Conservation (phyloP, 208 protist genomes). For the Ichthyophonus hoferi region DNA sequence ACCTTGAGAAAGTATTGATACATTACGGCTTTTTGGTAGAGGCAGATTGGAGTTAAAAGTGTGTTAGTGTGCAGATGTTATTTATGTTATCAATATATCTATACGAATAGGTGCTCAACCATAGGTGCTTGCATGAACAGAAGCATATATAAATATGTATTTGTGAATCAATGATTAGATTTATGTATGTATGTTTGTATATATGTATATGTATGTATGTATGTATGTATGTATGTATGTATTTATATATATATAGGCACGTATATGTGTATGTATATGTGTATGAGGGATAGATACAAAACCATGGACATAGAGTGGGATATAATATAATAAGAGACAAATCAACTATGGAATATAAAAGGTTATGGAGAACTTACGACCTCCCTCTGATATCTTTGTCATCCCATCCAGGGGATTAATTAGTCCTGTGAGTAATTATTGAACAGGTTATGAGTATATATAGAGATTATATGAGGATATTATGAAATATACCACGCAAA, state of each 20-base stretch:
- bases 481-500: too few relatives aligned
- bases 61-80: slow-evolving; percentile 9
- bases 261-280: neutral
- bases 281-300: neutral
- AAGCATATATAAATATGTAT: neutral
- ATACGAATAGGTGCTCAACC: too few relatives aligned
- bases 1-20: slow-evolving; percentile 72
- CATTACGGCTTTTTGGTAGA: slow-evolving; percentile 33
- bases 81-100: too few relatives aligned
- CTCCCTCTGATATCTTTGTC: slow-evolving; percentile 16
- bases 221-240: neutral
- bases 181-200: neutral
- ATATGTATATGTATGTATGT: neutral
- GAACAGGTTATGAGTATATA: neutral
- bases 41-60: neutral
- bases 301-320: neutral
- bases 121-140: neutral
- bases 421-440: too few relatives aligned
- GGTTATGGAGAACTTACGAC: too few relatives aligned
- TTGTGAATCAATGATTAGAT: neutral
- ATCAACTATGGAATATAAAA: too few relatives aligned
- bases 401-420: slow-evolving; percentile 66
- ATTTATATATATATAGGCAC: neutral
- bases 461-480: too few relatives aligned
- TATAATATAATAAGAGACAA: too few relatives aligned